phyloP scores from a whole-genome alignment of 257 asterid genomes.

The Solanum dulcamara region DNA sequence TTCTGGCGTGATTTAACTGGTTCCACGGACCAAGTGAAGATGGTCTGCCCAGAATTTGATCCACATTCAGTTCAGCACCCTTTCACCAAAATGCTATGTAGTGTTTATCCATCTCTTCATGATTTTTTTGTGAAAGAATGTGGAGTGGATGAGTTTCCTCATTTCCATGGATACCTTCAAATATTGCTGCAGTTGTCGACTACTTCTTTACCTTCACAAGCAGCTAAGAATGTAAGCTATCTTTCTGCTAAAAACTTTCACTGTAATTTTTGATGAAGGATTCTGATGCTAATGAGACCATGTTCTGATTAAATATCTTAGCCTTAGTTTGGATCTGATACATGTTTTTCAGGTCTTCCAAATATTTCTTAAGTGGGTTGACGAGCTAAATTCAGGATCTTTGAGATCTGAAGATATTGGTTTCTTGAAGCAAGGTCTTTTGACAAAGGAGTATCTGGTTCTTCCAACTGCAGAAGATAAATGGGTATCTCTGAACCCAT shows the following conservation, averaged over 20 bases:
- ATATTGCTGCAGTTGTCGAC: conserved; percentile 56
- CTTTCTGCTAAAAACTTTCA: background rate
- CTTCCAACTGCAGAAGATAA: conserved; percentile 82
- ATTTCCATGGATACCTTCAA: conserved; percentile 62
- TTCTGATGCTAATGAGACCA: background rate
- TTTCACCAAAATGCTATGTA: conserved; percentile 30
- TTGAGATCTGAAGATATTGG: conserved; percentile 54
- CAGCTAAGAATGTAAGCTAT: conserved; percentile 55
- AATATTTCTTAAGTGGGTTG: conserved; percentile 61
- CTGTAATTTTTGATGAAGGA: background rate
- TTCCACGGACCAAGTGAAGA: conserved; percentile 30
- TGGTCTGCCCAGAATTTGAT: conserved; percentile 13
- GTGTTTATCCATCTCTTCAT: conserved; percentile 59
- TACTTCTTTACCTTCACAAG: conserved; percentile 55
- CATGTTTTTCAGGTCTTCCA: conserved; percentile 41
- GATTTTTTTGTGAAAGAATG: conserved; percentile 81
- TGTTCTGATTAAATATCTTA: background rate
- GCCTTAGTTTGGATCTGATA: background rate
- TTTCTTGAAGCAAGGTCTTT: conserved; percentile 45
- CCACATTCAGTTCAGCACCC: conserved; percentile 15
- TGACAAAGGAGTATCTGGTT: conserved; percentile 42
- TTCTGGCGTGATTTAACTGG: conserved; percentile 67
- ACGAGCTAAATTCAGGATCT: conserved; percentile 51
- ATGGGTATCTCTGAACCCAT: conserved; percentile 86
- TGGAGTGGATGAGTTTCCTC: conserved; percentile 61